Evolutionary conservation across 352 stramenopile genomes (phyloP).

Genomic region (Pythium aristosporum): DNA sequence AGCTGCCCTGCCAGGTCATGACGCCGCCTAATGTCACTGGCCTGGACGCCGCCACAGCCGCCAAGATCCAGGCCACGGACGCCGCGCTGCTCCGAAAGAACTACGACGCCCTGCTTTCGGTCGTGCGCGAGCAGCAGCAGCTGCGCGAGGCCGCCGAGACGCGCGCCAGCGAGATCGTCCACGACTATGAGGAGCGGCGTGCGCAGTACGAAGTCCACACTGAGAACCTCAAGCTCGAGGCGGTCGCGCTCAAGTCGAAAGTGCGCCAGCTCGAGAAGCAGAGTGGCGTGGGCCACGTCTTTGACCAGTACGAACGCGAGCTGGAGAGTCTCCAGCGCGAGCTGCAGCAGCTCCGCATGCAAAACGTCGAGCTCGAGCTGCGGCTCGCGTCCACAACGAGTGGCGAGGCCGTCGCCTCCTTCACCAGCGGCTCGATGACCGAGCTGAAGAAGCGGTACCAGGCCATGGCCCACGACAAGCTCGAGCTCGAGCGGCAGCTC

Average conservation of each 20-base stretch:
- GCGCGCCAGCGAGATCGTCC: slow-evolving; percentile 37
- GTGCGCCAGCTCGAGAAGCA: slow-evolving; percentile 55
- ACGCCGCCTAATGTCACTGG: slow-evolving; percentile 51
- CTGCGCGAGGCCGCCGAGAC: slow-evolving; percentile 53
- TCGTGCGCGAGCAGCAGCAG: slow-evolving; percentile 73
- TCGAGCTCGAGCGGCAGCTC: slow-evolving; percentile 56
- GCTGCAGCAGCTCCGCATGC: slow-evolving; percentile 52
- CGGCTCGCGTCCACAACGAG: slow-evolving; percentile 6
- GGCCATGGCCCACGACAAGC: slow-evolving; percentile 54
- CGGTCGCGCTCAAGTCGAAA: slow-evolving; percentile 64
- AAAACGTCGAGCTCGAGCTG: slow-evolving; percentile 70
- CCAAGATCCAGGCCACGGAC: slow-evolving; percentile 57
- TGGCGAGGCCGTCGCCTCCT: neutral
- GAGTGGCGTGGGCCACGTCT: slow-evolving; percentile 45
- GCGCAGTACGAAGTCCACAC: slow-evolving; percentile 67
- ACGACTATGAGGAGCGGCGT: slow-evolving; percentile 52
- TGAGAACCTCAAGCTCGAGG: slow-evolving; percentile 75
- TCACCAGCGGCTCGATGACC: slow-evolving; percentile 13
- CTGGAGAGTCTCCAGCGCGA: slow-evolving; percentile 48
- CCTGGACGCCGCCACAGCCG: slow-evolving; percentile 46
- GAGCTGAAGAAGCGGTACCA: slow-evolving; percentile 76
- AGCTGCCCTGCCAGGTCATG: slow-evolving; percentile 32
- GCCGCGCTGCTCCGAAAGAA: slow-evolving; percentile 68
- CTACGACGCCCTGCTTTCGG: slow-evolving; percentile 73
- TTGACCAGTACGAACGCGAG: slow-evolving; percentile 78